Evolutionary conservation across 306 rosid genomes (phyloP).

Genomic region (Trifolium repens): DNA sequence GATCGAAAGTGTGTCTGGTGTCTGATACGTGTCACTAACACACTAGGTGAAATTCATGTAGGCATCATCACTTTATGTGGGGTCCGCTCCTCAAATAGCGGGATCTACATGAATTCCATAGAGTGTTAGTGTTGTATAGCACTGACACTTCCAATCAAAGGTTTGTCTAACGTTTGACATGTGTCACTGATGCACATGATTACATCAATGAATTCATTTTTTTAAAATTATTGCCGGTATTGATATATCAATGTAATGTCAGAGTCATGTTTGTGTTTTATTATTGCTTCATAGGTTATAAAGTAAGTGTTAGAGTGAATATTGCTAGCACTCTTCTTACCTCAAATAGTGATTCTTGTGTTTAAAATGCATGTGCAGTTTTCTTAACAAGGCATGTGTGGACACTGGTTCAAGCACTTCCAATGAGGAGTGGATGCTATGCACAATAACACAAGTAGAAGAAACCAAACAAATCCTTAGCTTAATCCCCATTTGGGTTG

Average conservation of each 20-base stretch:
- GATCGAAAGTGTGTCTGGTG: background rate
- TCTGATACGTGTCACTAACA: no score
- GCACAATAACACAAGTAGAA: constrained; percentile 77
- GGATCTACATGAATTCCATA: background rate
- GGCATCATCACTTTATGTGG: background rate
- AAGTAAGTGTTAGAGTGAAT: background rate
- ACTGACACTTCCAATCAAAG: no score
- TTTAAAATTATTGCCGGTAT: no score
- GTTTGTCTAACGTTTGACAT: background rate
- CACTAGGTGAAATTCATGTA: background rate
- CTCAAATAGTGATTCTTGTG: background rate
- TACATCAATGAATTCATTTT: no score
- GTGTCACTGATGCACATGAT: background rate
- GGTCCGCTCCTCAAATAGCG: no score
- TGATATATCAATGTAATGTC: no score
- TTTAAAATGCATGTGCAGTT: background rate
- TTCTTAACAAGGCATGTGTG: constrained; percentile 62
- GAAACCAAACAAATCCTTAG: constrained; percentile 78
- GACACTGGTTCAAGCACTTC: constrained; percentile 28
- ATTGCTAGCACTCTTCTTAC: background rate
- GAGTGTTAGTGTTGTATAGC: no score
- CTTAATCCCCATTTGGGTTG: constrained; percentile 64
- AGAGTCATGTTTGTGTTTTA: background rate
- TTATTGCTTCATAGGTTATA: background rate
- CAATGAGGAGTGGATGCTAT: constrained; percentile 54